Evolutionary conservation across 257 asterid genomes (phyloP), one percentile per base, ranked within the genome.

Genomic region (Solanum pennellii): DNA sequence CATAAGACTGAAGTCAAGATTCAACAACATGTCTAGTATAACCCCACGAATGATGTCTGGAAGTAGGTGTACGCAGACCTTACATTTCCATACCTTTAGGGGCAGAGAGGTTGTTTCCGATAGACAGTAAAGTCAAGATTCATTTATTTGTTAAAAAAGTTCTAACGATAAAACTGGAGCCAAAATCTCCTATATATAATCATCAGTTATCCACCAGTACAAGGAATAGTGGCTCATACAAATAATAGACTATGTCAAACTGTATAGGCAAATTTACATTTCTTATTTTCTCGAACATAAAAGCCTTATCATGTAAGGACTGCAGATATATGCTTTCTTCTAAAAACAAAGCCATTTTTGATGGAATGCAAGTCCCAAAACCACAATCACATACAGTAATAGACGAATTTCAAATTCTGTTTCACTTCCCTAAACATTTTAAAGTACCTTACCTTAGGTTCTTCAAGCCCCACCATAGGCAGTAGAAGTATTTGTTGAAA

Each of bases 401-500:
- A 75, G 59, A 21, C 12, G 59, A 75, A 41, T 41, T 75, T 7
- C 21, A 41, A 0, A 75, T 41, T 75, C 83, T 75, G 33, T 75
- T 59, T 75, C 59, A 75, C 56, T 75, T 39, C 21, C 21, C 49
- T 11, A 41, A 75, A 12, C 56, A 75, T 12, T 75, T 41, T 75
- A 20, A 88, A 88, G 86, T 15, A 39, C 49, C 47, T 20, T 87
- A 94, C 99, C 99, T 97, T 33, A 97, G 95, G 89, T 95, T 97
- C 94, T 93, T 97, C 92, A 96, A 88, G 29, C 98, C 98, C 98
- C 99, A 95, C 99, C 99, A 95, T 9, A 97, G 93, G 87, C 98
- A 95, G 88, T 95, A 97, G 89, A 97, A 95, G 90, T 95, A 97
- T 94, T 95, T 97, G 88, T 92, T 93, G 91, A 94, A 95, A 90